A percentile compares a stretch with the other conserved stretches of the same genome.
phyloP scores from a whole-genome alignment of 345 rosid species.

The Gossypium arboreum region DNA sequence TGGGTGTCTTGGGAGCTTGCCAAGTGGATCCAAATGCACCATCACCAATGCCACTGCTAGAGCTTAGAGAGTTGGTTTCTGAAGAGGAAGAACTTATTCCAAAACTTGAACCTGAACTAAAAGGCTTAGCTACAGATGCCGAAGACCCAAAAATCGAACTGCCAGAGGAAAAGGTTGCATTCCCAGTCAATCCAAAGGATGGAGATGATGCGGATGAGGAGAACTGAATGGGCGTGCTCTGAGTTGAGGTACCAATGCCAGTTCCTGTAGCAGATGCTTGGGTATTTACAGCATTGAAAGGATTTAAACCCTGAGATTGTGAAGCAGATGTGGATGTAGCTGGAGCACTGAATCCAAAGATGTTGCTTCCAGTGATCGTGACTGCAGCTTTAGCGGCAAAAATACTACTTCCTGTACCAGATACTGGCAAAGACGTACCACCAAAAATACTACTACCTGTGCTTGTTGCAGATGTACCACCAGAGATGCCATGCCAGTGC shows the following conservation, averaged over 20 bases:
- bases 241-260: slow-evolving; percentile 42
- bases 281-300: slow-evolving; percentile 35
- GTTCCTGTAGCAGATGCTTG: slow-evolving; percentile 42
- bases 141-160: slow-evolving; percentile 50
- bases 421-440: slow-evolving; percentile 29
- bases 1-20: slow-evolving; percentile 45
- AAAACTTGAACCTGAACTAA: slow-evolving; percentile 45
- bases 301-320: slow-evolving; percentile 43
- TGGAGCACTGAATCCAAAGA: slow-evolving; percentile 49
- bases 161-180: slow-evolving; percentile 37
- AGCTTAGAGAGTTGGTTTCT: slow-evolving; percentile 38
- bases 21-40: slow-evolving; percentile 49
- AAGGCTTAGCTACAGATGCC: slow-evolving; percentile 31
- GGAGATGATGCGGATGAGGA: slow-evolving; percentile 49
- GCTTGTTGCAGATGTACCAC: slow-evolving; percentile 25
- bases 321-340: slow-evolving; percentile 32
- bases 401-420: slow-evolving; percentile 33
- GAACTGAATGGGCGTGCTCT: slow-evolving; percentile 45
- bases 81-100: slow-evolving; percentile 40
- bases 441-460: slow-evolving; percentile 33
- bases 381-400: slow-evolving; percentile 24
- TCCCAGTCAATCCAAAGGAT: slow-evolving; percentile 43
- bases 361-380: slow-evolving; percentile 28
- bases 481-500: slow-evolving; percentile 18
- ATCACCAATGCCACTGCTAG: slow-evolving; percentile 35